Evolutionary conservation across 768 basidiomycete species (phyloP).

Genomic region (Hirschioporus abietinus): DNA sequence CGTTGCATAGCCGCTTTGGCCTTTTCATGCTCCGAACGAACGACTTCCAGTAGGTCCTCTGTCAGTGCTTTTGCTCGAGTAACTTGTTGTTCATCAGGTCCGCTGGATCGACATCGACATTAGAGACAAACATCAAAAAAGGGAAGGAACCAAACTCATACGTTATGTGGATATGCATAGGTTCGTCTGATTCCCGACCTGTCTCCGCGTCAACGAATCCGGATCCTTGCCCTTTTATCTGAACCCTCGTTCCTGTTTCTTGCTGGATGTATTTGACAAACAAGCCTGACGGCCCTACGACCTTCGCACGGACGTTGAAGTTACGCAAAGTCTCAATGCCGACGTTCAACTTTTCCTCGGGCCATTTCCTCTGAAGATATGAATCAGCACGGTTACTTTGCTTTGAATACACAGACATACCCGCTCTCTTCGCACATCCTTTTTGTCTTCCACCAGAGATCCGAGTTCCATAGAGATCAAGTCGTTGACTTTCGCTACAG

Average conservation of each 20-base stretch:
- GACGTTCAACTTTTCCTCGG: conserved; percentile 91
- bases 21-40: conserved; percentile 82
- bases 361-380: conserved; percentile 80
- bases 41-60: conserved; percentile 87
- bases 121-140: conserved; percentile 4
- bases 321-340: conserved; percentile 88
- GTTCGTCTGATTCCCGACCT: conserved; percentile 80
- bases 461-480: conserved; percentile 71
- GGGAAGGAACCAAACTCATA: conserved; percentile 31
- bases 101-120: conserved; percentile 36
- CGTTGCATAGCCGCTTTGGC: conserved; percentile 58
- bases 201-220: conserved; percentile 94
- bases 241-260: conserved; percentile 93
- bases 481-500: conserved; percentile 69
- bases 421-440: conserved; percentile 60
- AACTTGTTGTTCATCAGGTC: conserved; percentile 85
- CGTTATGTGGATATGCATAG: conserved; percentile 91
- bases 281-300: conserved; percentile 91
- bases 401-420: conserved; percentile 28
- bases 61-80: conserved; percentile 82
- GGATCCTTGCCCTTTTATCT: conserved; percentile 93
- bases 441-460: conserved; percentile 75
- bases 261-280: conserved; percentile 99
- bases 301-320: conserved; percentile 97
- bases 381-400: conserved; percentile 8